Evolutionary conservation across 2,329 filamentous ascomycete genomes (phyloP), one percentile per base, ranked within the genome.

Genomic region (Stemphylium lycopersici): DNA sequence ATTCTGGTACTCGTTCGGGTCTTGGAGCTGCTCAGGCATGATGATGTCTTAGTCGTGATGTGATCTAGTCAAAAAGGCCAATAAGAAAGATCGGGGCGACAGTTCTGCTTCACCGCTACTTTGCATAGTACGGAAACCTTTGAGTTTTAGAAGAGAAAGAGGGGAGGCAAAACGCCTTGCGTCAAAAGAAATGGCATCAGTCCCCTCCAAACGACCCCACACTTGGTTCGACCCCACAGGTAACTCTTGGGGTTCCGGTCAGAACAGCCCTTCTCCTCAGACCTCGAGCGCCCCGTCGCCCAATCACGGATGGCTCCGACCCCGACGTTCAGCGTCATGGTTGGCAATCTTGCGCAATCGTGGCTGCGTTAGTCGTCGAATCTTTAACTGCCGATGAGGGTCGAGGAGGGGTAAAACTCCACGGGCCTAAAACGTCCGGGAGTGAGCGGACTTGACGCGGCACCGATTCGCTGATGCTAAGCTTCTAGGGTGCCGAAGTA

Each of bases 1-100:
- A 15, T 71, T 64, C 53, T 75, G 72, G 45, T 74, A 75, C 44
- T 74, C 61, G 47, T 74, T 59, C 49, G 78, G 70, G 61, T 77
- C 56, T 64, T 74, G 49, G 57, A 68, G 48, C 26, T 57, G 50
- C 15, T 65, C 45, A 34, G 68, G 59, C 68, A 72, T 72, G 22
- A 29, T 7, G 34, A 37, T 7, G 24, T 46, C 11, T 40, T 24
- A 31, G 39, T 48, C 37, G 33, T 18, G 20, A 6, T 31, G 33
- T 18, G 44, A 43, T 43, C 22, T 47, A 15, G 15, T 24, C 29
- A 20, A 49, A 20, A 49, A 15, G 4, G 41, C 52, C 36, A 51
- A 41, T 38, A 10, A 18, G 40, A 44, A 13, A 29, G 26, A 46
- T 12, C 12, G 2, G 18, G 26, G 5, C 4, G 38, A 34, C 2